Evolutionary conservation across 106 monocot species (phyloP).

Genomic region (Dendrobium huoshanense): DNA sequence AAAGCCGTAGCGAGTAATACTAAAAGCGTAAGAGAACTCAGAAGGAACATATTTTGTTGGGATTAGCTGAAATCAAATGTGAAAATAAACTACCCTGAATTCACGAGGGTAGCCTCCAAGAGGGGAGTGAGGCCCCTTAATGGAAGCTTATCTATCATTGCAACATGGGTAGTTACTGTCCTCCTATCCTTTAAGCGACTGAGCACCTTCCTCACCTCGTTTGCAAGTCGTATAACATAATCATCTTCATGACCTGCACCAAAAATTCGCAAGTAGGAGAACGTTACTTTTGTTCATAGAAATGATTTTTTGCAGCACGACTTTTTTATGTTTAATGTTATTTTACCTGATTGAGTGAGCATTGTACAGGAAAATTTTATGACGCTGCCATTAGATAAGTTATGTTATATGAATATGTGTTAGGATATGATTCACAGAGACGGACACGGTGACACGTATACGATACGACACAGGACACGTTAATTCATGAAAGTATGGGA

Average conservation of each 20-base stretch:
- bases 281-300: background rate
- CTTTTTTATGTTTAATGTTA: background rate
- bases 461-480: too few species aligned
- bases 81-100: background rate
- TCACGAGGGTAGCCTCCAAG: conserved; percentile 31
- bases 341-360: too few species aligned
- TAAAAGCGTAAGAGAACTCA: background rate
- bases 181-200: conserved; percentile 40
- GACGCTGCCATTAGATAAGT: too few species aligned
- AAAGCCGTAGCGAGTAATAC: too few species aligned
- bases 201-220: conserved; percentile 84
- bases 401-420: too few species aligned
- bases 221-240: conserved; percentile 62
- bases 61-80: background rate
- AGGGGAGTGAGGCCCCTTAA: conserved; percentile 26
- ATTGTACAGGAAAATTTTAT: too few species aligned
- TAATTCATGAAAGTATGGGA: too few species aligned
- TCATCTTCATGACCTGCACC: conserved; percentile 79
- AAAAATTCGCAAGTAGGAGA: background rate
- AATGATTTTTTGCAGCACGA: background rate
- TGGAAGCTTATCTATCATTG: conserved; percentile 17
- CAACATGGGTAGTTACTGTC: conserved; percentile 16
- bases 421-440: too few species aligned
- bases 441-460: too few species aligned
- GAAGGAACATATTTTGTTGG: background rate